These are phyloP conservation scores for Penicillium taxi DNA, from an alignment of 495 filamentous ascomycete genomes.

Conservation along the genomic window DNA sequence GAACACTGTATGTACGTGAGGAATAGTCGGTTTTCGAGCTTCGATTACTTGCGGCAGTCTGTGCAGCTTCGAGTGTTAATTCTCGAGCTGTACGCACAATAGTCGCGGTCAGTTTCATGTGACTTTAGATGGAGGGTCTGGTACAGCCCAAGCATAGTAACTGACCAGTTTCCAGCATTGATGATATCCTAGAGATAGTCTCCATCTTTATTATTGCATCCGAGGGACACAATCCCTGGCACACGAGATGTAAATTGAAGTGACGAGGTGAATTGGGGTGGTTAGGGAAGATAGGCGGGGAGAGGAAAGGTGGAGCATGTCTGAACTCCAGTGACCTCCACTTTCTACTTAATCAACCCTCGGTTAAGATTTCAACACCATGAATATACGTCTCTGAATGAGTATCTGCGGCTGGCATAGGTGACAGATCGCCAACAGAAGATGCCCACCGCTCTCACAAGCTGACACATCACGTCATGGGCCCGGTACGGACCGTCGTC, in stretches of 20 bases:
- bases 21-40: slow-evolving; percentile 34
- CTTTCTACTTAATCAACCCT: background rate
- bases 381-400: no score
- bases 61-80: slow-evolving; percentile 92
- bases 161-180: slow-evolving; percentile 84
- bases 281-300: slow-evolving; percentile 13
- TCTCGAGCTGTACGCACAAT: slow-evolving; percentile 63
- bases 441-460: background rate
- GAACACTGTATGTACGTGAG: slow-evolving; percentile 38
- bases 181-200: slow-evolving; percentile 91
- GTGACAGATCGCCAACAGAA: no score
- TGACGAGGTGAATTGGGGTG: slow-evolving; percentile 7
- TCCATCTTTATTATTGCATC: slow-evolving; percentile 55
- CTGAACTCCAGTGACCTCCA: background rate
- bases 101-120: slow-evolving; percentile 15
- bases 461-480: slow-evolving; percentile 14
- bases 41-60: slow-evolving; percentile 54
- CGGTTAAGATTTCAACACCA: no score
- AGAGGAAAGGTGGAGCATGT: slow-evolving; percentile 21
- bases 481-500: slow-evolving; percentile 16
- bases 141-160: background rate
- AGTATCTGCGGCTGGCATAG: no score
- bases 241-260: slow-evolving; percentile 9
- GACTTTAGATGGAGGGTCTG: slow-evolving; percentile 1
- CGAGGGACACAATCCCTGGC: slow-evolving; percentile 15